Evolutionary conservation across 2,329 filamentous ascomycete species (phyloP).

Genomic region (Uncinocarpus reesii): DNA sequence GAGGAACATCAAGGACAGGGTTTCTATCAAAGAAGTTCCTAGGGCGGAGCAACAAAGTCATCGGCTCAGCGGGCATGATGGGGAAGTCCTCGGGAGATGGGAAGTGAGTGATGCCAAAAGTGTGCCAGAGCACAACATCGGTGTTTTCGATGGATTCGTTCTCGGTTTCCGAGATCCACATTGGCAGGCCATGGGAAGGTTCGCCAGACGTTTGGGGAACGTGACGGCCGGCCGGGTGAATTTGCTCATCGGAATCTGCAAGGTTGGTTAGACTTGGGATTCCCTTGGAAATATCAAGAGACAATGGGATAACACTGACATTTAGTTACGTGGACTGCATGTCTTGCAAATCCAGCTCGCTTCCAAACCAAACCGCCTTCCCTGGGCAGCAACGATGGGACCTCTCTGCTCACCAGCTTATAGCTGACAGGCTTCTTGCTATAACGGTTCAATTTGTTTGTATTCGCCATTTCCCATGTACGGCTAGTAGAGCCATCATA

Average conservation of each 20-base stretch:
- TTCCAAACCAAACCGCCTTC: constrained; percentile 78
- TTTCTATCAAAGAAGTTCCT: constrained; percentile 75
- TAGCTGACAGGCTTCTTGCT: constrained; percentile 77
- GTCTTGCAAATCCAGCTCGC: constrained; percentile 73
- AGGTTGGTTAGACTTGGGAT: constrained; percentile 10
- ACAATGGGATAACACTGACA: constrained; percentile 53
- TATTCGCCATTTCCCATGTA: constrained; percentile 87
- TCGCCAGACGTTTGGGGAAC: constrained; percentile 80
- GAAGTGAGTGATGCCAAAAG: constrained; percentile 84
- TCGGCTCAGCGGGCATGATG: constrained; percentile 79
- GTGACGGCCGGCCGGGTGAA: constrained; percentile 77
- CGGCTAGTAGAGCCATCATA: constrained; percentile 70
- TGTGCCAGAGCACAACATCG: constrained; percentile 87
- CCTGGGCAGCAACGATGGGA: constrained; percentile 68
- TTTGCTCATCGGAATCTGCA: constrained; percentile 64
- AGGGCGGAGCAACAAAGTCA: constrained; percentile 67
- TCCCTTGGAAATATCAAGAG: constrained; percentile 8
- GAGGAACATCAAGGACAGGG: constrained; percentile 69
- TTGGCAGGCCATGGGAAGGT: constrained; percentile 59
- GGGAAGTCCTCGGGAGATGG: constrained; percentile 84
- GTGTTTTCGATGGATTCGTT: constrained; percentile 65
- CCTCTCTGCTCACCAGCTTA: constrained; percentile 81
- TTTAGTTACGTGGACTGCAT: constrained; percentile 79
- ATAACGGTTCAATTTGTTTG: constrained; percentile 71
- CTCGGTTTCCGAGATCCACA: constrained; percentile 60